These are phyloP conservation scores for Pythium periplocum DNA, from an alignment of 352 stramenopile species.

Conservation along the genomic window DNA sequence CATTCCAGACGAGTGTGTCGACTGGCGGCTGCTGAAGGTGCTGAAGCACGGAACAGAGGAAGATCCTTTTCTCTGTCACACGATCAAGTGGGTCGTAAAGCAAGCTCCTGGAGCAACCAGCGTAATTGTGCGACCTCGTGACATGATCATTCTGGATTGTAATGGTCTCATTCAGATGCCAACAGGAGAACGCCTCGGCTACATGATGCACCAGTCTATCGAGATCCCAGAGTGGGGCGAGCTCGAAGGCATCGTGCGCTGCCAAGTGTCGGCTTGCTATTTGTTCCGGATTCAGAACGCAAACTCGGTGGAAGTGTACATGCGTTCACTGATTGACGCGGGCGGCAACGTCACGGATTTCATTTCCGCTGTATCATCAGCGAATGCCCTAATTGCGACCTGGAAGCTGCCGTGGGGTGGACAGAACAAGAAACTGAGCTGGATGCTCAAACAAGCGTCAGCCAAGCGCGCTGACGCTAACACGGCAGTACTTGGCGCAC, in stretches of 20 bases:
- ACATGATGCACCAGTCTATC: background rate
- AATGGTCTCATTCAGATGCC: background rate
- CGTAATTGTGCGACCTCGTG: background rate
- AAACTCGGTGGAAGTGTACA: background rate
- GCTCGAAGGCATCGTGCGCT: background rate
- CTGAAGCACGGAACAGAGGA: background rate
- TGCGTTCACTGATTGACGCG: background rate
- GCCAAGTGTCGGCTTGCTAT: background rate
- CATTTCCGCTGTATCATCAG: background rate
- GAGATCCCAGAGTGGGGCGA: background rate
- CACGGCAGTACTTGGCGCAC: too few species aligned
- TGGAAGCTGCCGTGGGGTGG: background rate
- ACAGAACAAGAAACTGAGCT: background rate
- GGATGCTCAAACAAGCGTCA: background rate
- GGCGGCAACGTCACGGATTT: background rate
- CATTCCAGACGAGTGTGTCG: background rate
- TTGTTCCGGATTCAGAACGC: background rate
- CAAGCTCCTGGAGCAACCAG: background rate
- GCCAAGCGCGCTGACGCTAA: too few species aligned
- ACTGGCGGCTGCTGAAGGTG: background rate
- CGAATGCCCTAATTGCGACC: background rate
- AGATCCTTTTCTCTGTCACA: background rate
- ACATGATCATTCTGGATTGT: background rate
- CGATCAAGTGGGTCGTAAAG: background rate
- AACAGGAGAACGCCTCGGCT: background rate